phyloP scores from a whole-genome alignment of 2,329 filamentous ascomycete species.

The Claviceps digitariae region DNA sequence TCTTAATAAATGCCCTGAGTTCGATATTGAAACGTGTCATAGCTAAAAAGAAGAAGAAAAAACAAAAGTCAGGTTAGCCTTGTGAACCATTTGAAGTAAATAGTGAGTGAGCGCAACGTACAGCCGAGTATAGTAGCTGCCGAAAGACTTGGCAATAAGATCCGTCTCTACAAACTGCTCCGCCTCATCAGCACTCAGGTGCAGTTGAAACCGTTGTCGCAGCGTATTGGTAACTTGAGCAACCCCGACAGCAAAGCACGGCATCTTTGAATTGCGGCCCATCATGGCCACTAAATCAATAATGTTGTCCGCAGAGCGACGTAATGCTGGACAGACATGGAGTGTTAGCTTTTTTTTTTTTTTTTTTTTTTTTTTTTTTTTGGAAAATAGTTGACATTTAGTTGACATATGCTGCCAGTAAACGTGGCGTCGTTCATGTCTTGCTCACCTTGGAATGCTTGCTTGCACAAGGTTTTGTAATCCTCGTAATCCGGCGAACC shows the following conservation, averaged over 20 bases:
- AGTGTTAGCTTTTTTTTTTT: not conserved
- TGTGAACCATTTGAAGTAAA: not conserved
- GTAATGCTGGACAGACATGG: slow-evolving; percentile 39
- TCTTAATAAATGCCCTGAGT: slow-evolving; percentile 72
- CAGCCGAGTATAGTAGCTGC: slow-evolving; percentile 79
- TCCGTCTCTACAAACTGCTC: slow-evolving; percentile 71
- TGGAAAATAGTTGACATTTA: too few species aligned
- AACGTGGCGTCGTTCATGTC: not conserved
- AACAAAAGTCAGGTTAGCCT: not conserved
- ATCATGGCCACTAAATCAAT: slow-evolving; percentile 76
- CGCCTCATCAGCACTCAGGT: slow-evolving; percentile 70
- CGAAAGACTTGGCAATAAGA: slow-evolving; percentile 65
- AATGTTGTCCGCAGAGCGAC: slow-evolving; percentile 66
- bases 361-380: too few species aligned
- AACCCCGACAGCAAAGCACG: slow-evolving; percentile 66
- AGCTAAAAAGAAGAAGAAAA: too few species aligned
- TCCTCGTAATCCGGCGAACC: slow-evolving; percentile 57
- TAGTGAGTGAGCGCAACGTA: slow-evolving; percentile 28
- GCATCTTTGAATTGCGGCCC: slow-evolving; percentile 73
- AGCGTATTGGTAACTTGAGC: slow-evolving; percentile 55
- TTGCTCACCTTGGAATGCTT: slow-evolving; percentile 62
- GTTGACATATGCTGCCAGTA: not conserved
- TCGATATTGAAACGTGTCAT: slow-evolving; percentile 77
- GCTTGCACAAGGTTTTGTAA: slow-evolving; percentile 69
- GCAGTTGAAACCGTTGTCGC: slow-evolving; percentile 64